phyloP scores from a whole-genome alignment of 345 rosid genomes.

The Hibiscus tridactylites region DNA sequence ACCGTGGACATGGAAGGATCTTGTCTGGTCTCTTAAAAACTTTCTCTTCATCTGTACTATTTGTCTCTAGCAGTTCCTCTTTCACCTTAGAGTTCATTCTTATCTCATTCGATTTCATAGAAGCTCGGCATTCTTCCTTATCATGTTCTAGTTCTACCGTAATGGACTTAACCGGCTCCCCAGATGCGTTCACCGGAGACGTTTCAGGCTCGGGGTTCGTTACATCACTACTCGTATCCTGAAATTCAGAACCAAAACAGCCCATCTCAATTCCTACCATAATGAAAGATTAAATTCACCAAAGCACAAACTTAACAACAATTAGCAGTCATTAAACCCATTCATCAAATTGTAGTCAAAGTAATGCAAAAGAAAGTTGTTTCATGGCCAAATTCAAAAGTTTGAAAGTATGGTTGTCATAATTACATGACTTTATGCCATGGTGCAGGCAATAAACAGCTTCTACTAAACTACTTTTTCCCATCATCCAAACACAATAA shows the following conservation, averaged over 20 bases:
- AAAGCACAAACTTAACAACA: background rate
- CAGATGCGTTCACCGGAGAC: slow-evolving; percentile 1
- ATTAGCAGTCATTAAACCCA: background rate
- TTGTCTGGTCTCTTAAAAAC: slow-evolving; percentile 62
- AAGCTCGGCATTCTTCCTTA: slow-evolving; percentile 14
- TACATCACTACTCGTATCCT: slow-evolving; percentile 22
- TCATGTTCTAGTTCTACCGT: slow-evolving; percentile 4
- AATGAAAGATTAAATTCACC: background rate
- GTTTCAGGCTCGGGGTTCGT: slow-evolving; percentile 15
- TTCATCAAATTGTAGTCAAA: background rate
- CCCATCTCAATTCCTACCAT: background rate
- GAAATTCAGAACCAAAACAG: slow-evolving; percentile 6
- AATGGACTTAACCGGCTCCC: slow-evolving; percentile 13
- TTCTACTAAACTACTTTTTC: background rate
- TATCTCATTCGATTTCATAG: slow-evolving; percentile 14
- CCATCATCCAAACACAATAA: background rate
- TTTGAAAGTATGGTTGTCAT: background rate
- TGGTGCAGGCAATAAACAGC: background rate
- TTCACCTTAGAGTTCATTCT: slow-evolving; percentile 14
- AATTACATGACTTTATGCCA: slow-evolving; percentile 7
- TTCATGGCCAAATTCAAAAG: background rate
- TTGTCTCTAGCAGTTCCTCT: slow-evolving; percentile 26
- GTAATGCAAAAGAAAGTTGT: background rate
- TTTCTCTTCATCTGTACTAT: slow-evolving; percentile 30
- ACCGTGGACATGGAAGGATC: slow-evolving; percentile 64